Conservation (phyloP, 805 yeast genomes). For the Hanseniaspora osmophila region DNA sequence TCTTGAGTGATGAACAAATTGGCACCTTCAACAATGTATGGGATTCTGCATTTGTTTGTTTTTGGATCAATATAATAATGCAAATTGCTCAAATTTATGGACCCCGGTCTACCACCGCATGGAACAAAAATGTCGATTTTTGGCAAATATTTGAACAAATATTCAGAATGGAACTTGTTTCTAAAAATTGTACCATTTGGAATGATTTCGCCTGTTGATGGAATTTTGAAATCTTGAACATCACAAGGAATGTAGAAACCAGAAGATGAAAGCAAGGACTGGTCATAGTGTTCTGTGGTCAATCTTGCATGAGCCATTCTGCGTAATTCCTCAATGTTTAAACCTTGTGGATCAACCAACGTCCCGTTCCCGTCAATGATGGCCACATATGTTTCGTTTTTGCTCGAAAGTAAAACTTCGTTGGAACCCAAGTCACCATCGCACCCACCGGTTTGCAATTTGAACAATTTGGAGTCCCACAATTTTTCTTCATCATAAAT, state of each 20-base stretch:
- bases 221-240: slow-evolving; percentile 65
- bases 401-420: slow-evolving; percentile 72
- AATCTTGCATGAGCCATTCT: slow-evolving; percentile 66
- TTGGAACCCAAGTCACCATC: slow-evolving; percentile 96
- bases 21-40: slow-evolving; percentile 94
- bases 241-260: slow-evolving; percentile 82
- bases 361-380: slow-evolving; percentile 95
- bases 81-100: slow-evolving; percentile 79
- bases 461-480: slow-evolving; percentile 43
- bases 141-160: slow-evolving; percentile 45
- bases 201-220: slow-evolving; percentile 39
- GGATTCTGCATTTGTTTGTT: slow-evolving; percentile 64
- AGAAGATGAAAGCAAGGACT: slow-evolving; percentile 44
- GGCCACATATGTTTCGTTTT: slow-evolving; percentile 69
- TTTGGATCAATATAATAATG: slow-evolving; percentile 52
- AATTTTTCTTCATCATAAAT: slow-evolving; percentile 67
- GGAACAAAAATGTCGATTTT: slow-evolving; percentile 82
- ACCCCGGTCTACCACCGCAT: slow-evolving; percentile 97
- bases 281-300: slow-evolving; percentile 61
- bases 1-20: slow-evolving; percentile 88
- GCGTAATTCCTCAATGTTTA: slow-evolving; percentile 63
- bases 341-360: slow-evolving; percentile 79
- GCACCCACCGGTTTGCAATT: slow-evolving; percentile 97
- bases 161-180: slow-evolving; percentile 71
- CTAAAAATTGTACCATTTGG: slow-evolving; percentile 82